Conservation (phyloP, 345 rosid genomes). For the Citropsis articulata region DNA sequence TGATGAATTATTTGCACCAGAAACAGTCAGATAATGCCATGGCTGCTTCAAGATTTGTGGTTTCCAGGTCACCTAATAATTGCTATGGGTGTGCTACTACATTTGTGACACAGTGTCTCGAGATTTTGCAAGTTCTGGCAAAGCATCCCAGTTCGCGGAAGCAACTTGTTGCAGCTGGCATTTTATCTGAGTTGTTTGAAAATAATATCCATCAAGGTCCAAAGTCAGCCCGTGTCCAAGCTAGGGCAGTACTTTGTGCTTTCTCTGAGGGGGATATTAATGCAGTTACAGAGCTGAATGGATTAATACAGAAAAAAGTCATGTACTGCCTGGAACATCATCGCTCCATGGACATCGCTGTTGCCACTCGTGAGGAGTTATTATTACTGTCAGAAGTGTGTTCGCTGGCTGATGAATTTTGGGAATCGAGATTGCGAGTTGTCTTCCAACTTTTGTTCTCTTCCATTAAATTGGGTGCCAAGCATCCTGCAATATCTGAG, state of each 20-base stretch:
- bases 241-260: conserved; percentile 91
- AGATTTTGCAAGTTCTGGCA: conserved; percentile 78
- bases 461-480: conserved; percentile 94
- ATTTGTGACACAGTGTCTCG: conserved; percentile 92
- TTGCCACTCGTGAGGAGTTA: conserved; percentile 91
- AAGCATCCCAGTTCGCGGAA: conserved; percentile 76
- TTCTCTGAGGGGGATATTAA: conserved; percentile 85
- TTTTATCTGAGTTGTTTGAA: conserved; percentile 85
- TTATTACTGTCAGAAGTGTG: conserved; percentile 94
- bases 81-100: conserved; percentile 98
- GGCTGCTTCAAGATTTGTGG: conserved; percentile 69
- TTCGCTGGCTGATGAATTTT: conserved; percentile 91
- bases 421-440: conserved; percentile 95
- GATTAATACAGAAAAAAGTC: conserved; percentile 89
- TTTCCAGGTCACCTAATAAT: conserved; percentile 86
- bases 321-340: conserved; percentile 99
- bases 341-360: conserved; percentile 94
- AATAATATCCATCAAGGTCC: conserved; percentile 98
- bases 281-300: conserved; percentile 86
- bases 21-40: conserved; percentile 62
- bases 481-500: conserved; percentile 98
- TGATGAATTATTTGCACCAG: conserved; percentile 96
- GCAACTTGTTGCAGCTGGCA: conserved; percentile 89
- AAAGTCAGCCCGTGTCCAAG: conserved; percentile 85
- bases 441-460: conserved; percentile 92